Evolutionary conservation across 2,329 filamentous ascomycete species (phyloP), one percentile per base, ranked within the genome.

Genomic region (Scedosporium apiospermum): DNA sequence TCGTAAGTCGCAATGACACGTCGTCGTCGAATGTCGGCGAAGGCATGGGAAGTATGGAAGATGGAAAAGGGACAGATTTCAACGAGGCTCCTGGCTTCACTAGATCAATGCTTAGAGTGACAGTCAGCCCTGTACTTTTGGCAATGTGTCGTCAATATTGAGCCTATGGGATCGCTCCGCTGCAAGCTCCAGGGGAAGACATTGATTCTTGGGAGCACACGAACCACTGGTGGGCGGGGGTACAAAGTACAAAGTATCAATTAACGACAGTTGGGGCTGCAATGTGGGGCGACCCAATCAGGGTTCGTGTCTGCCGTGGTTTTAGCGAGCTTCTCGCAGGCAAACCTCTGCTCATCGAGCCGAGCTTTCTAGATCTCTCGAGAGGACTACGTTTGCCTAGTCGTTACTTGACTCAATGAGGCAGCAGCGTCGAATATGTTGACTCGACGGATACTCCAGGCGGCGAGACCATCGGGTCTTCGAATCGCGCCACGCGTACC

Each of bases 141-240:
- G 59, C 59, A 44, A 61, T 61, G 46, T 61, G 59, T 61, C 59
- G 59, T 61, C 59, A 61, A 61, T 41, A 51, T 53, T 21, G 27
- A 12, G 42, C 42, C 42, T 38, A 51, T 51, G 5, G 30, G 26
- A 26, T 18, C n/a, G 26, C 38, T 21, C 27, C 26, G n/a, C 27
- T 34, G 23, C 46, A 61, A 41, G 14, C 34, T n/a, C 55, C 55
- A 58, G 27, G 55, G 34, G 55, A 6, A 30, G 27, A 30, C 27
- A 30, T 30, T 30, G 27, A 30, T 30, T 30, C 27, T 30, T 30
- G 27, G 27, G 27, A 30, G 27, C 27, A 30, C 27, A 30, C 6
- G 27, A 30, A 7, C n/a, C n/a, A 49, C 21, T n/a, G 16, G n/a
- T 9, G 44, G 44, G 44, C 44, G 12, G 44, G 44, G 16, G 44